A percentile compares a stretch with the other conserved stretches of the same genome.
Evolutionary conservation across 2,329 filamentous ascomycete genomes (phyloP).

Genomic region (Colletotrichum falcatum): DNA sequence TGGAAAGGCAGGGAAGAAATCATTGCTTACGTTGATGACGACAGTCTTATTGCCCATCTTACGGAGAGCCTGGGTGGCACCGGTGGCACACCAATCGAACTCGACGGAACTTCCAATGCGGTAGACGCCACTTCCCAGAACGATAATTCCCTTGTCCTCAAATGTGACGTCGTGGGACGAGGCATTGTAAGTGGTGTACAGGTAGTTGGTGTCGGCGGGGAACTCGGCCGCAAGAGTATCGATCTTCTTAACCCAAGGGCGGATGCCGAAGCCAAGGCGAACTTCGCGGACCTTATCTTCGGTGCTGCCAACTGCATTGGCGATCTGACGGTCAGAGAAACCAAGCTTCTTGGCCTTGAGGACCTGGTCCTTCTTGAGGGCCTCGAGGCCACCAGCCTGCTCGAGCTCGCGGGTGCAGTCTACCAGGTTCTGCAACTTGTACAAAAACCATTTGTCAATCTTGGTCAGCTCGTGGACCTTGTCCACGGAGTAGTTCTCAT

Average conservation of each 20-base stretch:
- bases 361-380: conserved; percentile 88
- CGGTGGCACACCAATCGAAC: conserved; percentile 98
- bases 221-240: conserved; percentile 98
- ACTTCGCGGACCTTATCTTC: conserved; percentile 91
- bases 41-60: conserved; percentile 95
- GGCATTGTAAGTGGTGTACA: conserved; percentile 98
- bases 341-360: conserved; percentile 96
- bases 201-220: conserved; percentile 93
- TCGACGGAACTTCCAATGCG: conserved; percentile 97
- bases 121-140: conserved; percentile 96
- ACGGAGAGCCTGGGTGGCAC: conserved; percentile 84
- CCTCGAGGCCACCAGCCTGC: conserved; percentile 83
- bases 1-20: not conserved
- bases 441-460: conserved; percentile 99
- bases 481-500: conserved; percentile 95
- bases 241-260: conserved; percentile 97
- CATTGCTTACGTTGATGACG: conserved; percentile 83
- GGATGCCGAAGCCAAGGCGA: conserved; percentile 88
- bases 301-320: conserved; percentile 82
- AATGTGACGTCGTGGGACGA: conserved; percentile 93
- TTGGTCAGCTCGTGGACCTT: conserved; percentile 93
- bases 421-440: conserved; percentile 98
- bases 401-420: conserved; percentile 89
- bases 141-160: conserved; percentile 88
- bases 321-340: conserved; percentile 97